These are phyloP conservation scores for Eimeria tenella DNA, from an alignment of 169 alveolate species.

Conservation along the genomic window DNA sequence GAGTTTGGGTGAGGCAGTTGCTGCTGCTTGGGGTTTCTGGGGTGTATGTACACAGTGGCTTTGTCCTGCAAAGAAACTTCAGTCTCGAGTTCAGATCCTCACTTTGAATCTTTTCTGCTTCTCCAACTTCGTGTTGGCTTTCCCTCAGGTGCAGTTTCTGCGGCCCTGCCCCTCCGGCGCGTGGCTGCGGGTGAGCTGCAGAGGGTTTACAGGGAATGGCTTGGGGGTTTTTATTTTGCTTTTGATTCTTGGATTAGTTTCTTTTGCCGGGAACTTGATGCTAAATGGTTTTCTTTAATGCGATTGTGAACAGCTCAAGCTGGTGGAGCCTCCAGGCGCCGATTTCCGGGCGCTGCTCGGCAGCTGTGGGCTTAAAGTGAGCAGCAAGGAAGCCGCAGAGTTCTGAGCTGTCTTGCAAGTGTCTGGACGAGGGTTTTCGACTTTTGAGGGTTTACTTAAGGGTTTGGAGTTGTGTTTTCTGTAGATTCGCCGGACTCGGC, in stretches of 20 bases:
- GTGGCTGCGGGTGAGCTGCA: constrained; percentile 40
- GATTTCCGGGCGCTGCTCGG: background rate
- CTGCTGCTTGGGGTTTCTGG: background rate
- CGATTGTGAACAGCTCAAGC: constrained; percentile 44
- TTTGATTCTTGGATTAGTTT: background rate
- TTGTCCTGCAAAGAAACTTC: no score
- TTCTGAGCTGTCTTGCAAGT: background rate
- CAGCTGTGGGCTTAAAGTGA: constrained; percentile 22
- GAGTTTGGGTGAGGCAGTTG: constrained; percentile 38
- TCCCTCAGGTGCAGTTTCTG: constrained; percentile 13
- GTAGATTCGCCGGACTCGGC: constrained; percentile 31
- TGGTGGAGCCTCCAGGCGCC: constrained; percentile 43
- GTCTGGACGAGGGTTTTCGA: background rate
- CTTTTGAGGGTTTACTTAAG: background rate
- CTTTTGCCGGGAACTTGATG: background rate
- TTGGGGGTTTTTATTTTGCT: background rate
- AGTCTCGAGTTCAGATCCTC: background rate
- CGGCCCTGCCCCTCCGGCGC: constrained; percentile 60
- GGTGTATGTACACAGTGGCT: background rate
- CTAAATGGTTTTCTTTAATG: background rate
- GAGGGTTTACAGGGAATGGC: background rate
- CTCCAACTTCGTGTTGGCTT: no score
- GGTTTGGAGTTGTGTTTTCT: background rate
- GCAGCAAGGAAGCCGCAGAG: background rate
- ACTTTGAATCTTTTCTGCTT: background rate